Base-by-base conservation (phyloP, 192 early-diverging fungal genomes). In the Allomyces javanicus region DNA sequence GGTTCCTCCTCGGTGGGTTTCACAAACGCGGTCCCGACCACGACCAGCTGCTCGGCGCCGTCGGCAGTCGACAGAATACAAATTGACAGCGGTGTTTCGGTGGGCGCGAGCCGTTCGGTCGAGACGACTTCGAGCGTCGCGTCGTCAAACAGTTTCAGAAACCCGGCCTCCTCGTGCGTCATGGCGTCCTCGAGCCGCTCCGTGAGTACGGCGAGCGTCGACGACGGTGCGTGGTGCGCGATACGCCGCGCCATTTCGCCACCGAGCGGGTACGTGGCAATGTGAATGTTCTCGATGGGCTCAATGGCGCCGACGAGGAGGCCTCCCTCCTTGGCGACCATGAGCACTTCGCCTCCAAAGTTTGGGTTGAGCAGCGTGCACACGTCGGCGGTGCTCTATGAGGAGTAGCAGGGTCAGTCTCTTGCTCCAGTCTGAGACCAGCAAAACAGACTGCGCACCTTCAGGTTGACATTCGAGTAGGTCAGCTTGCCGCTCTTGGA, bases 401-500 rank as follows among this genome's bases (percentile, higher is more conserved):
- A 4, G 7, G 9, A 40, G 4, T 3, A 3, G 33, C 0, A 40
- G 7, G 0, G 33, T 40, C 33, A 40, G 33, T 40, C 33, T 9
- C 33, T 9, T 9, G 33, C 33, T 9, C 7, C 33, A 9, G 33
- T 40, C 7, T 40, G 33, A 40, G 33, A 40, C 5, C 33, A 7
- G 33, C 0, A 40, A 3, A 9, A 40, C 3, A 9, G 33, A 7
- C 26, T n/a, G 63, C 17, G 21, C 69, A 87, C 86, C 77, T 84
- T 85, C 5, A 85, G 68, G 70, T 96, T 94, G 45, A 98, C 86
- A 63, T 83, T 87, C 4, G 90, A 90, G 68, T 85, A 96, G 44
- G 88, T 62, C 10, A 98, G 76, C 70, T 88, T 88, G 19, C 79
- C 72, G 33, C 33, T 40, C 65, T 82, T 77, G 23, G 68, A 77